phyloP scores from a whole-genome alignment of 257 asterid genomes.

The Solanum chiquidenum region DNA sequence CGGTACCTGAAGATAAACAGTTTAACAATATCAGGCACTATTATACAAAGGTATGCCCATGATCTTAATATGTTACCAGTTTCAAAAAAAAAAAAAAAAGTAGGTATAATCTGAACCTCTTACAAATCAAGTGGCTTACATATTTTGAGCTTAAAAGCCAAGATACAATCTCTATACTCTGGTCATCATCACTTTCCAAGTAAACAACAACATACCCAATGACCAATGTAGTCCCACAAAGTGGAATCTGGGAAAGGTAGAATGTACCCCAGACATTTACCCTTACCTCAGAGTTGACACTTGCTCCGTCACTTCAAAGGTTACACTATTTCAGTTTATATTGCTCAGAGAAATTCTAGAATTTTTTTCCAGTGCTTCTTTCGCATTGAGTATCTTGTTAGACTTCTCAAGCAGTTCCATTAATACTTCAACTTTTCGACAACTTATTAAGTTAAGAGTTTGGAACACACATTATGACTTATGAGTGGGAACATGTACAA shows the following conservation, averaged over 20 bases:
- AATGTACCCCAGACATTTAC: background rate
- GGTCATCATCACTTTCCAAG: background rate
- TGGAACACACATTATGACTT: background rate
- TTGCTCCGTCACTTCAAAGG: background rate
- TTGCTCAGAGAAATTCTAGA: background rate
- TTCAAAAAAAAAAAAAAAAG: background rate
- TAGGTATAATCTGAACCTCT: background rate
- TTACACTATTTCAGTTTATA: background rate
- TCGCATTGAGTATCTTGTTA: background rate
- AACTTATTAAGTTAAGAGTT: background rate
- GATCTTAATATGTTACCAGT: background rate
- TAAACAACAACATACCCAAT: background rate
- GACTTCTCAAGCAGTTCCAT: background rate
- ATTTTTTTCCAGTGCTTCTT: background rate
- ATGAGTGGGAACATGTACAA: background rate
- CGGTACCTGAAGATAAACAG: conserved; percentile 60
- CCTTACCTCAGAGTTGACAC: background rate
- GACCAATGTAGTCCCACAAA: background rate
- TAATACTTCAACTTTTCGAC: background rate
- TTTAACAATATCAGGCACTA: background rate
- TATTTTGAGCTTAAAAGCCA: background rate
- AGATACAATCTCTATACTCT: background rate
- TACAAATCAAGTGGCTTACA: background rate
- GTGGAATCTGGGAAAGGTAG: background rate
- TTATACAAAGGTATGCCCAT: background rate